Evolutionary conservation across 2,329 filamentous ascomycete species (phyloP).

Genomic region (Fusarium setosum): DNA sequence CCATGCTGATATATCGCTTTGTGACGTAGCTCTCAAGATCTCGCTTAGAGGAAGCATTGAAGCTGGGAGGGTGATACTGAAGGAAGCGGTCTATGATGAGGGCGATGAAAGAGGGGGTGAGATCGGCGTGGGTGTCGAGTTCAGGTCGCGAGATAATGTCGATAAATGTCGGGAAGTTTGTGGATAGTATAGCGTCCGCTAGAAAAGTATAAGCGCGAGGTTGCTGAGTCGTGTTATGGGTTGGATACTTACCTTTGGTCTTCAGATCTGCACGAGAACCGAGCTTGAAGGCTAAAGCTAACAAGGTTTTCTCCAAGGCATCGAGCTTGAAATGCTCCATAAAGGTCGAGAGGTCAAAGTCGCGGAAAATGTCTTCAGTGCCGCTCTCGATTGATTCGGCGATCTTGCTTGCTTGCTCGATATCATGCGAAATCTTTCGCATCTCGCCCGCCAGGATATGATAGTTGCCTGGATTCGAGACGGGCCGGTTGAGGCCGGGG

Average conservation of each 20-base stretch:
- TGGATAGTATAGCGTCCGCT: conserved; percentile 92
- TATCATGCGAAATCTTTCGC: conserved; percentile 83
- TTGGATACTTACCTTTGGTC: conserved; percentile 77
- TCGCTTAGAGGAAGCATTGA: conserved; percentile 79
- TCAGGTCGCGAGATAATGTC: conserved; percentile 77
- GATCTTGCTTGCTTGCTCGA: conserved; percentile 88
- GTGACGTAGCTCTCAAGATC: conserved; percentile 75
- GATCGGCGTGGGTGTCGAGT: conserved; percentile 72
- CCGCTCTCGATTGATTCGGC: conserved; percentile 92
- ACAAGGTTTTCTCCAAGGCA: conserved; percentile 84
- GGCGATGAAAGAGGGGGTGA: conserved; percentile 78
- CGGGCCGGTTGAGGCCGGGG: conserved; percentile 77
- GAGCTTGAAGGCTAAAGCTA: conserved; percentile 89
- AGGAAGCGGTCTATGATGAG: conserved; percentile 87
- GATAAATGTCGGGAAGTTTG: conserved; percentile 81
- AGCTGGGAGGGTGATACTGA: conserved; percentile 86
- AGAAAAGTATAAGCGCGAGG: conserved; percentile 56
- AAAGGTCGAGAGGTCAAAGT: conserved; percentile 96
- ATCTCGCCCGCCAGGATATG: conserved; percentile 85
- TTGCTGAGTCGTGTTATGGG: conserved; percentile 31
- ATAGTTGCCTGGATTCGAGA: conserved; percentile 84
- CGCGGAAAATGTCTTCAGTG: conserved; percentile 92
- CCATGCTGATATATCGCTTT: conserved; percentile 74
- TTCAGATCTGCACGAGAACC: conserved; percentile 85
- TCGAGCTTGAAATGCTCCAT: conserved; percentile 97